phyloP scores from a whole-genome alignment of 495 filamentous ascomycete genomes.

The Penicillium daleae region DNA sequence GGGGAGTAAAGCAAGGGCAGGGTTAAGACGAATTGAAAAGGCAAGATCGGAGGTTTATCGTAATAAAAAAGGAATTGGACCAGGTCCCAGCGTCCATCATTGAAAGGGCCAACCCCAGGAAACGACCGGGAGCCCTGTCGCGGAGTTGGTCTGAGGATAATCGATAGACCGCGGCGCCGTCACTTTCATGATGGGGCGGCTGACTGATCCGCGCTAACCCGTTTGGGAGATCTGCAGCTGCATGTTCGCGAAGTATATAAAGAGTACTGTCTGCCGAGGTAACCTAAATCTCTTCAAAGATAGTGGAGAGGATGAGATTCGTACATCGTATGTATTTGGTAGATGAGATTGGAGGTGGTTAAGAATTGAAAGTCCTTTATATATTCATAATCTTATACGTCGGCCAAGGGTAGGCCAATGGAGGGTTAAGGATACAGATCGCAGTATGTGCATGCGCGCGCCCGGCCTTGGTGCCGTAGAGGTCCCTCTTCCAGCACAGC shows the following conservation, averaged over 20 bases:
- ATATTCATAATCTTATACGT: constrained; percentile 6
- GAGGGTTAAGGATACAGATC: constrained; percentile 22
- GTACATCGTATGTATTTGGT: not conserved
- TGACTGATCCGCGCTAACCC: constrained; percentile 11
- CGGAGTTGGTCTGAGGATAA: not conserved
- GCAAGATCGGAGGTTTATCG: not conserved
- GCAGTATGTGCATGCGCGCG: constrained; percentile 31
- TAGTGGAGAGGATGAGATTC: not conserved
- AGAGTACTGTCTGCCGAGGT: not conserved
- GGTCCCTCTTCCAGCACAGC: constrained; percentile 21
- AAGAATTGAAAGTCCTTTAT: not conserved
- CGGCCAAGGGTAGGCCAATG: not conserved
- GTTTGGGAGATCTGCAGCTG: constrained; percentile 4
- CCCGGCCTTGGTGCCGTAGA: constrained; percentile 15
- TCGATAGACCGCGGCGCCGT: constrained; percentile 4
- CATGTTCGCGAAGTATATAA: not conserved
- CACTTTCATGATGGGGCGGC: constrained; percentile 9
- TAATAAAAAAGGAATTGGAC: not conserved
- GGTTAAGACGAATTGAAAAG: constrained; percentile 5
- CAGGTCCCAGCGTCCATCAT: constrained; percentile 16
- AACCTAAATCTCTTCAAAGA: not conserved
- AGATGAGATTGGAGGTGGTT: not conserved
- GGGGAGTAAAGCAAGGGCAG: constrained; percentile 1
- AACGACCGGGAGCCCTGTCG: constrained; percentile 2
- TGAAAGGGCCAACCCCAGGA: constrained; percentile 17